phyloP scores from a whole-genome alignment of 352 stramenopile genomes.

The Phytophthora europaea region DNA sequence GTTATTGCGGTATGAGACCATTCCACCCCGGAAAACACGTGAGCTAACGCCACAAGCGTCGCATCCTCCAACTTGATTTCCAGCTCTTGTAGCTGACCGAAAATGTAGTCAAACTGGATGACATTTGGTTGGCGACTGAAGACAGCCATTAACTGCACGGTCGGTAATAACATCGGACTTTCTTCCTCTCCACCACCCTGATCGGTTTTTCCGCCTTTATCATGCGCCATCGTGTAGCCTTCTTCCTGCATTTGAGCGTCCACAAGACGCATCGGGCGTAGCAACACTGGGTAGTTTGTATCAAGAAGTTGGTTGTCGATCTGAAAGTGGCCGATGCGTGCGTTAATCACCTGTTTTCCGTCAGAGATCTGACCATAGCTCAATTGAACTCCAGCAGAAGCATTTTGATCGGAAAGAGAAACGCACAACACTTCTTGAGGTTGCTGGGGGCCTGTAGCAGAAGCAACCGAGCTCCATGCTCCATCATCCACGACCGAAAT shows the following conservation, averaged over 20 bases:
- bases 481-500: conserved; percentile 84
- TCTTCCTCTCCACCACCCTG: conserved; percentile 17
- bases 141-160: conserved; percentile 86
- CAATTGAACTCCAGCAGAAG: conserved; percentile 78
- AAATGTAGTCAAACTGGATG: conserved; percentile 90
- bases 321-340: conserved; percentile 81
- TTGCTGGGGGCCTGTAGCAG: conserved; percentile 41
- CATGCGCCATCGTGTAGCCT: conserved; percentile 36
- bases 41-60: conserved; percentile 74
- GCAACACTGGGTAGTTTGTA: conserved; percentile 85
- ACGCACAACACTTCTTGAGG: conserved; percentile 80
- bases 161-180: conserved; percentile 66
- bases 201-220: conserved; percentile 29
- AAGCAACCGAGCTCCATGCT: conserved; percentile 37
- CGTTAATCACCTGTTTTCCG: conserved; percentile 82
- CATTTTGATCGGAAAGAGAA: conserved; percentile 76
- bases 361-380: conserved; percentile 79
- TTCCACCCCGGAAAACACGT: conserved; percentile 80
- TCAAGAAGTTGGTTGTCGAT: conserved; percentile 89
- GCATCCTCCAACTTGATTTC: conserved; percentile 89
- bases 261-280: conserved; percentile 74
- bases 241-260: conserved; percentile 80
- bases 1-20: conserved; percentile 54
- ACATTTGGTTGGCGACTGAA: conserved; percentile 71
- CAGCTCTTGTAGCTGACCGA: conserved; percentile 87